phyloP scores from a whole-genome alignment of 768 basidiomycete species.

The Amanita subjunquillea region DNA sequence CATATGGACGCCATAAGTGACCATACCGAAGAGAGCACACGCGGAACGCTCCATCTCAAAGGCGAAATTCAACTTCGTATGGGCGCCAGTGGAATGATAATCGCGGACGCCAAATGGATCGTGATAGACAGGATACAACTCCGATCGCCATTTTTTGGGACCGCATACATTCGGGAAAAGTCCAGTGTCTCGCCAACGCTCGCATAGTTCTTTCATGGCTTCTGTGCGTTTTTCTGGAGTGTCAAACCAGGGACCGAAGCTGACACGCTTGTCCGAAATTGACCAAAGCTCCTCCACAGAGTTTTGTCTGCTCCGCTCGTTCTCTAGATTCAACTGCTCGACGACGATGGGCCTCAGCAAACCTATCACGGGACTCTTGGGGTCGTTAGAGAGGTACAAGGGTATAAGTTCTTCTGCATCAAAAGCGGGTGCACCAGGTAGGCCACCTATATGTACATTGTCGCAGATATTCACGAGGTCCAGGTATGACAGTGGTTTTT shows the following conservation, averaged over 20 bases:
- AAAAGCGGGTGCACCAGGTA: slow-evolving; percentile 17
- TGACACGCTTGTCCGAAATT: slow-evolving; percentile 24
- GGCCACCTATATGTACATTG: slow-evolving; percentile 41
- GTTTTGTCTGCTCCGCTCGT: slow-evolving; percentile 19
- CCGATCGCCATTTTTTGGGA: slow-evolving; percentile 73
- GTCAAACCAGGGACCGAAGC: slow-evolving; percentile 41
- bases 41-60: slow-evolving; percentile 90
- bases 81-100: slow-evolving; percentile 25
- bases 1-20: slow-evolving; percentile 92
- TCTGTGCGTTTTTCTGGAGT: slow-evolving; percentile 49
- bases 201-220: slow-evolving; percentile 56
- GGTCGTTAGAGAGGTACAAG: slow-evolving; percentile 40
- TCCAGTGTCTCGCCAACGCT: slow-evolving; percentile 63
- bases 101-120: slow-evolving; percentile 57
- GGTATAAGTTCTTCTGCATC: slow-evolving; percentile 40
- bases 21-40: slow-evolving; percentile 79
- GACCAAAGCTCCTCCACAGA: slow-evolving; percentile 29
- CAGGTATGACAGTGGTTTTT: slow-evolving; percentile 34
- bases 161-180: slow-evolving; percentile 59
- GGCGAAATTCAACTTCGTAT: slow-evolving; percentile 45
- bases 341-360: slow-evolving; percentile 50
- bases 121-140: slow-evolving; percentile 71
- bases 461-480: slow-evolving; percentile 62
- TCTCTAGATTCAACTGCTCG: slow-evolving; percentile 42
- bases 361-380: slow-evolving; percentile 47